Evolutionary conservation across 2,329 filamentous ascomycete species (phyloP), one percentile per base, ranked within the genome.

Genomic region (Fusarium transvaalense): DNA sequence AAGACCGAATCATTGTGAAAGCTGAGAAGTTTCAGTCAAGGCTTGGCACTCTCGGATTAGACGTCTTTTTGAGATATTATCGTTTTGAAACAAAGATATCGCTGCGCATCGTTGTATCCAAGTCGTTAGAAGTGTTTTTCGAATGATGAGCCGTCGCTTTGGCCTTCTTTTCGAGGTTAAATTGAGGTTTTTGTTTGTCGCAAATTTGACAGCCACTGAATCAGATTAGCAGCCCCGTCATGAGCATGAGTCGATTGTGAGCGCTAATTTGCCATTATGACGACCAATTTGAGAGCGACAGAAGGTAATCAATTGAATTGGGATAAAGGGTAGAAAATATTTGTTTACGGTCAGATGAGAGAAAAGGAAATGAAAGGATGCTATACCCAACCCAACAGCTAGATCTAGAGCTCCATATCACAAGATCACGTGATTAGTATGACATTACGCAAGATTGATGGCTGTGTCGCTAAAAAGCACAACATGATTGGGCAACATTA

Each of bases 381-480:
- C 27, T 32, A 50, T 50, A 23, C 10, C 27, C 17, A 12, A 47
- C 19, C 17, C 32, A 50, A 50, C 32, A 37, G 21, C 23, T 19
- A 5, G 32, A 50, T 12, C 17, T 12, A n/a, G n/a, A n/a, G n/a
- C n/a, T n/a, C n/a, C n/a, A n/a, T n/a, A 32, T 50, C 48, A 35
- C 31, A 43, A 15, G 21, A 38, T 64, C 64, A 71, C 58, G 42
- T 57, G 58, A 41, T 21, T 45, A 50, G 45, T 38, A 64, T 38
- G 29, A 34, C 65, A 71, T 71, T 69, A 71, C 69, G 69, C 68
- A 71, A 71, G 23, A 12, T 29, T 7, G 32, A 32, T 9, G 35
- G 19, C 34, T 56, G 27, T 21, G 59, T 46, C 56, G 27, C 46
- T 17, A n/a, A 9, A 14, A 38, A 25, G 8, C 6, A n/a, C 39